phyloP scores from a whole-genome alignment of 768 basidiomycete species.

The Leccinellum rugosiceps region DNA sequence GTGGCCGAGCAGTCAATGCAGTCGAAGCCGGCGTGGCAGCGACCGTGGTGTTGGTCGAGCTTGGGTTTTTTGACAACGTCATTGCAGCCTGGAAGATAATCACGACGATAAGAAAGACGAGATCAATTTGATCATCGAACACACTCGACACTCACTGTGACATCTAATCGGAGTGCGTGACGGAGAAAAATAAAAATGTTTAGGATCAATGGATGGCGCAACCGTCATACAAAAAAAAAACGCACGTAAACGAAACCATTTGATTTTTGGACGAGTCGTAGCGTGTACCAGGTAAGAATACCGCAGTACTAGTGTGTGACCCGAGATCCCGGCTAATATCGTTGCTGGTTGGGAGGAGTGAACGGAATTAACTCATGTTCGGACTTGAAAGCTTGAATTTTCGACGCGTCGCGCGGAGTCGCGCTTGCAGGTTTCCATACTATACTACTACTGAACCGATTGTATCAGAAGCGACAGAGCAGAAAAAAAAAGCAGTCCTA shows the following conservation, averaged over 20 bases:
- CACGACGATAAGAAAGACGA: neutral
- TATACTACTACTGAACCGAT: no score
- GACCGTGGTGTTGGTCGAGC: conserved; percentile 68
- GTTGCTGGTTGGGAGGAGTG: no score
- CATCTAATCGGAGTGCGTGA: conserved; percentile 48
- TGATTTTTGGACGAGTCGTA: neutral
- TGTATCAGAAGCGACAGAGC: no score
- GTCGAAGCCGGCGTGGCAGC: conserved; percentile 68
- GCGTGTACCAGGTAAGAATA: neutral
- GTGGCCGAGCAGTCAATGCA: conserved; percentile 89
- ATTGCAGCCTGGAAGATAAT: conserved; percentile 52
- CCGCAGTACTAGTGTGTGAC: no score
- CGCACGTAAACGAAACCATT: conserved; percentile 79
- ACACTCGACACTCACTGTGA: conserved; percentile 57
- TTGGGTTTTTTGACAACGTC: conserved; percentile 95
- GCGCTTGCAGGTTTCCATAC: no score
- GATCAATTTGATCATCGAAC: neutral
- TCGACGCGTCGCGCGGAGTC: no score
- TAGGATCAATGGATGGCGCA: neutral
- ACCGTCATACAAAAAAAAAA: conserved; percentile 2
- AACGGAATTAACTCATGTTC: no score
- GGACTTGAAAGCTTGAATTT: no score
- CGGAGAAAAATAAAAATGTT: neutral
- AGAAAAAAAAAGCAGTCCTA: no score
- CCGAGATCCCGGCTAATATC: no score